Conservation (phyloP, 208 protist species). For the Endotrypanum monterogeii region DNA sequence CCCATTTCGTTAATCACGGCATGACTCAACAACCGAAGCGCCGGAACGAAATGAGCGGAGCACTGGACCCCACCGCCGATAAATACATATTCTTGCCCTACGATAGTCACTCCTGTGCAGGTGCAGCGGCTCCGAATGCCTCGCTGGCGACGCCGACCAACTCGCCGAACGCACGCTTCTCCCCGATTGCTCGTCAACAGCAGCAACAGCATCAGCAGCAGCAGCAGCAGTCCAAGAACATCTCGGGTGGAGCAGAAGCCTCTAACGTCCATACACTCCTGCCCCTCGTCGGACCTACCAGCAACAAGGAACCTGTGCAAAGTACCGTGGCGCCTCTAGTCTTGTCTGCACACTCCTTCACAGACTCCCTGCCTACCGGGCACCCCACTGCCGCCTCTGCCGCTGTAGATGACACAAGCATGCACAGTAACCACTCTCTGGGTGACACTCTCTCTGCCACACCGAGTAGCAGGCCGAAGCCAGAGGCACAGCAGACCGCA, state of each 20-base stretch:
- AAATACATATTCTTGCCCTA: conserved; percentile 35
- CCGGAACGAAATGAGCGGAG: conserved; percentile 7
- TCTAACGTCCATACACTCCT: background rate
- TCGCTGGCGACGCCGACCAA: conserved; percentile 12
- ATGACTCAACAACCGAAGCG: conserved; percentile 25
- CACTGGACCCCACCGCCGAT: conserved; percentile 24
- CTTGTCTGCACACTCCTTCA: conserved; percentile 13
- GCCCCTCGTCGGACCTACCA: background rate
- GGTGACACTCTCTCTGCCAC: background rate
- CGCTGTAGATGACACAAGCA: background rate
- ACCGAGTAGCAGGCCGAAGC: background rate
- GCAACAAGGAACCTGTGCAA: background rate
- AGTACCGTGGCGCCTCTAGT: conserved; percentile 10
- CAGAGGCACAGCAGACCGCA: background rate
- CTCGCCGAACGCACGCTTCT: background rate
- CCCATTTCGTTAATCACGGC: conserved; percentile 53
- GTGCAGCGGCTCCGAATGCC: background rate
- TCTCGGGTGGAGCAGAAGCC: background rate
- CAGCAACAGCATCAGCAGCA: too few species aligned
- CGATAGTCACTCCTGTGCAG: conserved; percentile 1
- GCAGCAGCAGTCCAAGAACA: conserved; percentile 5
- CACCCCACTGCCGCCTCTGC: conserved; percentile 12
- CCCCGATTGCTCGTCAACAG: conserved; percentile 1
- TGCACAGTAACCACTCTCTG: background rate
- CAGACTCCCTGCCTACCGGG: conserved; percentile 13